Evolutionary conservation across 306 rosid species (phyloP), one percentile per base, ranked within the genome.

Genomic region (Albizia julibrissin): DNA sequence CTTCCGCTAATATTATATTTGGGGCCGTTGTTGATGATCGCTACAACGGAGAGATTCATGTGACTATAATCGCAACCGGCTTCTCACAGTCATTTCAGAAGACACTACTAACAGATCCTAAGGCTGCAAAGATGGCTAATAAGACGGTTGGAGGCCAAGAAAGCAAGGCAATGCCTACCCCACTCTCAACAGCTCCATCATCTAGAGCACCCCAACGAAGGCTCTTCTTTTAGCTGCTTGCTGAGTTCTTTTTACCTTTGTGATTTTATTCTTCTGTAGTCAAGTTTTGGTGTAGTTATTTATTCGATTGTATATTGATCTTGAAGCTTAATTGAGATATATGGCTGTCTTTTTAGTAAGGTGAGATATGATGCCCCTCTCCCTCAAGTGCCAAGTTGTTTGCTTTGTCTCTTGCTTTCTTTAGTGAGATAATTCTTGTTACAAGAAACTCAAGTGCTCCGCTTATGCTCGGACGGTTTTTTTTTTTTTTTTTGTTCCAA

Each of bases 11-110:
- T 86, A 94, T 94, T 46, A 94, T 93, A 85, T 94, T 94, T 71
- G 98, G 98, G 15, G 98, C 97, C 10, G 97, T 91, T 34, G 98
- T 94, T 72, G 98, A 94, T 85, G 99, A 95, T 61, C 97, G 97
- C 77, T 95, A 91, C 88, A 90, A 79, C 6, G 98, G 98, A 42
- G 98, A 95, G 88, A 88, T 95, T 79, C 98, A 90, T 29, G 98
- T 95, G 80, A 95, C 98, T 37, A 89, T 95, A 68, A 91, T 95
- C 50, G 98, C 98, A 16, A 95, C 98, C 0, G 98, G 98, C 42
- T 95, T 95, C 84, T 93, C 98, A 6, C 94, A 95, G 81, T 93
- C 98, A 31, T 95, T 93, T 81, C 98, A 95, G 84, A 91, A 91
- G 93, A 91, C 85, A 29, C 84, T 95, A 4, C 88, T 95, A 37